A percentile compares a stretch with the other conserved stretches of the same genome.
Conservation (phyloP, 805 yeast species). For the Kuraishia hungarica region DNA sequence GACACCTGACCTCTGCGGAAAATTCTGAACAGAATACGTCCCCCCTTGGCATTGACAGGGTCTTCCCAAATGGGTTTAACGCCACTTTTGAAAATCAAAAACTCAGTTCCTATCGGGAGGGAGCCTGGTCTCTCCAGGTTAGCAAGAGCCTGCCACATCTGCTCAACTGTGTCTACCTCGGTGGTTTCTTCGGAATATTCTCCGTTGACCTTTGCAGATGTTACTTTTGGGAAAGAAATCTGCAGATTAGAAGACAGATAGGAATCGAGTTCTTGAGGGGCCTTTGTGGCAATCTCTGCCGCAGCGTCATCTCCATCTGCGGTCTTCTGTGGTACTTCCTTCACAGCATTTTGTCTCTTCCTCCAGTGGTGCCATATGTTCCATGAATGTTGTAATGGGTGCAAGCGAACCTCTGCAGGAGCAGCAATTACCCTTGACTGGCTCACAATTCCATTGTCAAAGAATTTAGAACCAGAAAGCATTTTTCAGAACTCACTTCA, state of each 20-base stretch:
- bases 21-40: slow-evolving; percentile 53
- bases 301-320: slow-evolving; percentile 8
- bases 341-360: slow-evolving; percentile 13
- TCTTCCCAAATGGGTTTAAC: slow-evolving; percentile 66
- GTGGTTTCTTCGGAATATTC: slow-evolving; percentile 7
- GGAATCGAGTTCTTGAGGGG: slow-evolving; percentile 25
- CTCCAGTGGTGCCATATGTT: slow-evolving; percentile 40
- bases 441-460: slow-evolving; percentile 1
- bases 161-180: slow-evolving; percentile 39
- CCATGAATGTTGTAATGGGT: slow-evolving; percentile 39
- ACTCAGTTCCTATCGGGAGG: slow-evolving; percentile 39
- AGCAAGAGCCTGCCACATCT: slow-evolving; percentile 38
- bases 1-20: slow-evolving; percentile 18
- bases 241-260: slow-evolving; percentile 39
- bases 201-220: slow-evolving; percentile 1
- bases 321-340: slow-evolving; percentile 5
- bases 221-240: slow-evolving; percentile 28
- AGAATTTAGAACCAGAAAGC: slow-evolving; percentile 1
- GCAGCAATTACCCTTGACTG: slow-evolving; percentile 11
- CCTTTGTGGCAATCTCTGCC: slow-evolving; percentile 2
- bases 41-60: slow-evolving; percentile 50
- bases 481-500: background rate
- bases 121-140: slow-evolving; percentile 29
- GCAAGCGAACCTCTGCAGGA: slow-evolving; percentile 8
- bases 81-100: slow-evolving; percentile 49